Percentiles rank a stretch among this genome's conserved stretches.
phyloP scores from a whole-genome alignment of 495 filamentous ascomycete genomes.

The Aspergillus panamensis region DNA sequence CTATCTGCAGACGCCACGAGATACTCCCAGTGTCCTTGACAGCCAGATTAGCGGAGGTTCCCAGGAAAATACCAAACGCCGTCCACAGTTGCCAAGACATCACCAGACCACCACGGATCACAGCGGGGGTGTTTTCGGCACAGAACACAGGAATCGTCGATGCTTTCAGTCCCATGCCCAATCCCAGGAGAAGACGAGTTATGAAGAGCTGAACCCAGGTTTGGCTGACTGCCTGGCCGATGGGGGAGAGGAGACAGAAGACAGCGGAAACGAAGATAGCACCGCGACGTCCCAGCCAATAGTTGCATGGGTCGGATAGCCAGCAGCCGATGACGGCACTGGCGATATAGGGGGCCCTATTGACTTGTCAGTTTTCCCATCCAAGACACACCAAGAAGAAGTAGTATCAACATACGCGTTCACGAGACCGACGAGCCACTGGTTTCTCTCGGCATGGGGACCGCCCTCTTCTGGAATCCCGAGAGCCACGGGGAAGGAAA shows the following conservation, averaged over 20 bases:
- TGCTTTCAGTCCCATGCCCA: conserved; percentile 65
- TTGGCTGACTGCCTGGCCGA: conserved; percentile 53
- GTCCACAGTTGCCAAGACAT: conserved; percentile 84
- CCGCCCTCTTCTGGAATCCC: conserved; percentile 44
- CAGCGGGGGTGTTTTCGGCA: conserved; percentile 71
- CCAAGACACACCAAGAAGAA: background rate
- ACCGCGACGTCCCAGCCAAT: conserved; percentile 54
- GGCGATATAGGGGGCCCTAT: conserved; percentile 37
- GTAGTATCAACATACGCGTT: conserved; percentile 50
- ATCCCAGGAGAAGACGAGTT: conserved; percentile 55
- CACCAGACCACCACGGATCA: conserved; percentile 72
- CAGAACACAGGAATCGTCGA: conserved; percentile 66
- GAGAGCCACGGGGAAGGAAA: conserved; percentile 58
- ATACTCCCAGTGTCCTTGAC: conserved; percentile 53
- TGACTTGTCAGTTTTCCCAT: conserved; percentile 20
- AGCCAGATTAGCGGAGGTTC: conserved; percentile 66
- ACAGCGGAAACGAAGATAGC: conserved; percentile 58
- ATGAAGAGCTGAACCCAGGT: conserved; percentile 58
- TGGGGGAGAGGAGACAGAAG: conserved; percentile 56
- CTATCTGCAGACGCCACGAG: conserved; percentile 75
- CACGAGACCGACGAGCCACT: conserved; percentile 60
- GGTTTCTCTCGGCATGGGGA: conserved; percentile 38
- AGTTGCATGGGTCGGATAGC: conserved; percentile 58
- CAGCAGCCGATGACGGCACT: conserved; percentile 52
- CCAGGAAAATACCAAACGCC: conserved; percentile 75